A percentile compares a stretch with the other conserved stretches of the same genome.
Evolutionary conservation across 306 rosid genomes (phyloP).

Genomic region (Astragalus glycyphyllos): DNA sequence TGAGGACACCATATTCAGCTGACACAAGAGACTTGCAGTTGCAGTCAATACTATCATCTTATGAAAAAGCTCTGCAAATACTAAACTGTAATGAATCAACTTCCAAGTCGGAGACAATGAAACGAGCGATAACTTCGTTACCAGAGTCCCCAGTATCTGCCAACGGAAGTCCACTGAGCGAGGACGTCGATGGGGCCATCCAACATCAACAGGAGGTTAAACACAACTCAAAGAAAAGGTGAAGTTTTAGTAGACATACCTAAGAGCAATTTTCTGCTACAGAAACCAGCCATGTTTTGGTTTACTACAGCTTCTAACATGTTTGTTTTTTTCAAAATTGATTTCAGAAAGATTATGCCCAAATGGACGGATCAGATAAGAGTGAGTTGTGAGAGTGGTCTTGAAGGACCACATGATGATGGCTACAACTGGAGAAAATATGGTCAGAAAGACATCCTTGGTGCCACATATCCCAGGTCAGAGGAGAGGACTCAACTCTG

Average conservation of each 20-base stretch:
- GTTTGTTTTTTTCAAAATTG: constrained; percentile 1
- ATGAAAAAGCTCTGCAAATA: constrained; percentile 73
- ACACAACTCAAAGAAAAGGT: constrained; percentile 81
- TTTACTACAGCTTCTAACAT: constrained; percentile 28
- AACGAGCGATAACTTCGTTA: constrained; percentile 29
- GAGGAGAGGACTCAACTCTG: constrained; percentile 16
- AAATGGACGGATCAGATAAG: constrained; percentile 72
- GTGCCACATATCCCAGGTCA: constrained; percentile 88
- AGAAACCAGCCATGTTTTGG: constrained; percentile 6
- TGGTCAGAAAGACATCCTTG: constrained; percentile 91
- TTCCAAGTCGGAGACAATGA: constrained; percentile 41
- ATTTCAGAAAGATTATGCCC: constrained; percentile 72
- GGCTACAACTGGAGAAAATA: constrained; percentile 94
- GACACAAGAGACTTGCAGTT: constrained; percentile 58
- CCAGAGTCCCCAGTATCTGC: constrained; percentile 66
- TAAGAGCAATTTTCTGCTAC: constrained; percentile 38
- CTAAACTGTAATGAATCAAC: constrained; percentile 58
- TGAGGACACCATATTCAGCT: constrained; percentile 49
- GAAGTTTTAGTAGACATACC: constrained; percentile 29
- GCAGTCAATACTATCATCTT: constrained; percentile 71
- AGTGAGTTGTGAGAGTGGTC: constrained; percentile 70
- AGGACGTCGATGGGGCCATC: constrained; percentile 52
- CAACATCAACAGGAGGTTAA: constrained; percentile 53
- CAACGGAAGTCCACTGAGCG: constrained; percentile 59
- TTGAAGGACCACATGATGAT: constrained; percentile 85